phyloP scores from a whole-genome alignment of 768 basidiomycete genomes.

The Amanita phalloides region DNA sequence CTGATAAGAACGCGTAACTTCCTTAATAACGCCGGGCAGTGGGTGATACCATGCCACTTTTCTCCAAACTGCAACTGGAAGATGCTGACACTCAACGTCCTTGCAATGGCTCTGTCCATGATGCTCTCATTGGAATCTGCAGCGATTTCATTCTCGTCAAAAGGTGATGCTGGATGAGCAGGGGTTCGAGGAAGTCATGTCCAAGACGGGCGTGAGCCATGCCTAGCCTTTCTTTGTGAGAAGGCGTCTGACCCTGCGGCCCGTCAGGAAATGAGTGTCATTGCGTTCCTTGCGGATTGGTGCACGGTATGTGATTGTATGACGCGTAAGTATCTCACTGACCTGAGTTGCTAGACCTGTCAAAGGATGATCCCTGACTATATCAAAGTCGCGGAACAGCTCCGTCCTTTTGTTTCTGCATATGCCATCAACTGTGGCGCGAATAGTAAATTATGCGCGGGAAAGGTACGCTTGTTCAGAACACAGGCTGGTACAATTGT shows the following conservation, averaged over 20 bases:
- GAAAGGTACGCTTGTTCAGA: conserved; percentile 37
- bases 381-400: conserved; percentile 63
- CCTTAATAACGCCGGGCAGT: too few species aligned
- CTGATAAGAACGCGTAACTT: too few species aligned
- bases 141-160: conserved; percentile 28
- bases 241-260: neutral
- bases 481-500: too few species aligned
- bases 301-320: conserved; percentile 51
- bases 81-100: conserved; percentile 26
- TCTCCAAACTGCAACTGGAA: neutral
- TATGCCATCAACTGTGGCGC: conserved; percentile 92
- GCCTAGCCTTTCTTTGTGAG: neutral
- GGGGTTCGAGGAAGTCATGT: conserved; percentile 58
- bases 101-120: conserved; percentile 25
- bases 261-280: conserved; percentile 56
- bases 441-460: conserved; percentile 75
- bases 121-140: conserved; percentile 40
- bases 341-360: conserved; percentile 49
- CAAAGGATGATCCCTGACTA: conserved; percentile 80
- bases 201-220: conserved; percentile 53
- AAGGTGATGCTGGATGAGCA: conserved; percentile 50
- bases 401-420: conserved; percentile 62
- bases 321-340: neutral
- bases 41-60: too few species aligned
- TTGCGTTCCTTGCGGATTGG: conserved; percentile 85